Evolutionary conservation across 257 asterid species (phyloP), one percentile per base, ranked within the genome.

Genomic region (Prunella vulgaris): DNA sequence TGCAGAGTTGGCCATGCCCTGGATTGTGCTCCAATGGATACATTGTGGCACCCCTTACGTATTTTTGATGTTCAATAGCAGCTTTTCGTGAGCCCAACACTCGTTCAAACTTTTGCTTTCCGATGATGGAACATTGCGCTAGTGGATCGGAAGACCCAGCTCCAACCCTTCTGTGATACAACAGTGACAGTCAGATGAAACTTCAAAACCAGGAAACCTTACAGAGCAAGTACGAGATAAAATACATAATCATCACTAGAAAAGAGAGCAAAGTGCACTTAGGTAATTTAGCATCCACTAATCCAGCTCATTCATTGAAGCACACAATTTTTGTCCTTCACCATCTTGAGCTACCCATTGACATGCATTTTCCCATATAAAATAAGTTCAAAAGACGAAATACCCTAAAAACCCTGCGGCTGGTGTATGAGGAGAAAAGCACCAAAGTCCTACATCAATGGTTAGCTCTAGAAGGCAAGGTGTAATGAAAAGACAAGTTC

Each of bases 21-120:
- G 90, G 95, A 74, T 70, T 72, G 78, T 88, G 90, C 63, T 90
- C 98, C 93, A 90, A 76, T 17, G 97, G 97, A 80, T 93, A 90
- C 93, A 90, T 86, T 10, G 86, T 79, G 27, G 86, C 62, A 48
- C 88, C 90, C 77, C 78, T 77, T 14, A 88, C 95, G 21, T 90
- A 86, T 64, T 74, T 79, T 60, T 74, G 63, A 81, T 90, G 97
- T 73, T 86, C 88, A 38, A 81, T 38, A 7, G 87, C 87, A 33
- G 88, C 88, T 73, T 61, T 76, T 70, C 95, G 79, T 27, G 78
- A 76, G 57, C 76, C 22, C 17, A 63, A 67, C 7, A 15, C 48
- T 37, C 15, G 60, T 33, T 53, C 66, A 44, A 15, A 27, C 40
- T 85, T 81, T 48, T 82, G 75, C 80, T 88, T 88, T 59, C 79